Base-by-base conservation (phyloP, 2,329 filamentous ascomycete species). In the Periconia sp. region DNA sequence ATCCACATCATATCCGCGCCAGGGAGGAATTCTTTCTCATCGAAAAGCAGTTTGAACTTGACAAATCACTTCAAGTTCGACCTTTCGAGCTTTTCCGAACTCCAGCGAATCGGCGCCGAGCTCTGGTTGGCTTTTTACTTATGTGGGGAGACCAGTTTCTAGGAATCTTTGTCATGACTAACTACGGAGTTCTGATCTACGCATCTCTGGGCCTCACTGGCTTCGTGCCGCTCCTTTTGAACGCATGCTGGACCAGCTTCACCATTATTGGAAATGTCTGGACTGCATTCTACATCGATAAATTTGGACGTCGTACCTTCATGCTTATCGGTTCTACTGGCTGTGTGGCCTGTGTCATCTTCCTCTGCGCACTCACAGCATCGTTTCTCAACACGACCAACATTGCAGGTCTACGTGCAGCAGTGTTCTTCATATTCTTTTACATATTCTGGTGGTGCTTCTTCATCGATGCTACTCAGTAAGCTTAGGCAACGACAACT, bases 11-110 rank as follows among this genome's bases (percentile, higher is more conserved):
- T 9, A 48, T 56, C 10, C 52, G 65, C 10, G 71, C 71, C 15
- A 53, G 64, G 9, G 67, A 70, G 19, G 69, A 71, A 28, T 77
- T 77, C 51, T 70, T 69, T 47, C 70, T 71, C 48, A 76, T 77
- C 57, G 65, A 69, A 48, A 70, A 71, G 37, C 73, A 79, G 47
- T 50, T 43, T 22, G 24, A 43, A 13, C 25, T 49, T 8, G 44
- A 51, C 42, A 46, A 40, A n/a, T 62, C 67, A 7, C 53, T 54
- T 18, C 29, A 22, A 5, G 32, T 46, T 5, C 46, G 53, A 11
- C 35, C 52, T 16, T 72, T 72, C 43, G 73, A 74, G 46, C 59
- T 78, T 19, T 72, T 77, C 57, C 66, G 65, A 19, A 75, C 71
- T 5, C 43, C 60, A 4, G 47, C 73, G 0, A 76, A 77, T 43